Conservation (phyloP, 140 eudicot genomes). For the Bidens hawaiensis region DNA sequence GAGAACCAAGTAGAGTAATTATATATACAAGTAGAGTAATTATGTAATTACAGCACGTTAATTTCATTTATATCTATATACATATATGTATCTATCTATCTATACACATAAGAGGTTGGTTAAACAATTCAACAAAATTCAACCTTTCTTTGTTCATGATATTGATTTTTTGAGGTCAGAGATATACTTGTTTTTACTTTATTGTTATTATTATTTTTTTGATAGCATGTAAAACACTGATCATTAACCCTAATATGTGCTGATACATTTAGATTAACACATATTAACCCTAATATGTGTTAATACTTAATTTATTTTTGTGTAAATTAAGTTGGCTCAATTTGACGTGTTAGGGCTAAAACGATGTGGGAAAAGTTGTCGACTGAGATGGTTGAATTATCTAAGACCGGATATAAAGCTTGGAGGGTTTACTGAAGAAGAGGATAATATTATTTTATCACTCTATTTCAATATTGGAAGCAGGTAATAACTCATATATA, state of each 20-base stretch:
- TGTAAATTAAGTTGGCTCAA: not conserved
- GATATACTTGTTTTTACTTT: not conserved
- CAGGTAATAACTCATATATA: not conserved
- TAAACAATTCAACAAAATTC: not conserved
- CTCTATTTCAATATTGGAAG: no score
- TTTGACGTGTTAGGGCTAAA: no score
- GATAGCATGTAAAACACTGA: not conserved
- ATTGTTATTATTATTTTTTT: not conserved
- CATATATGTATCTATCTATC: not conserved
- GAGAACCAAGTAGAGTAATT: no score
- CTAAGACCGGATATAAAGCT: no score
- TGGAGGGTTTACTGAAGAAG: no score
- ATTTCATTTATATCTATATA: no score
- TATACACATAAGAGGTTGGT: constrained; percentile 5
- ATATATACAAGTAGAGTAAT: no score
- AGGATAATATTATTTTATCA: no score
- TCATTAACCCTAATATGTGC: not conserved
- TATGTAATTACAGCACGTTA: no score
- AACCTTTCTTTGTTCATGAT: constrained; percentile 15
- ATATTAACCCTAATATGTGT: no score
- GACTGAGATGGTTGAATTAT: no score
- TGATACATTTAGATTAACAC: not conserved
- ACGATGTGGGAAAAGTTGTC: constrained; percentile 25
- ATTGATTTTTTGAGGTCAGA: no score
- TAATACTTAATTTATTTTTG: not conserved